Evolutionary conservation across 2,329 filamentous ascomycete genomes (phyloP).

Genomic region (Calonectria ilicicola): DNA sequence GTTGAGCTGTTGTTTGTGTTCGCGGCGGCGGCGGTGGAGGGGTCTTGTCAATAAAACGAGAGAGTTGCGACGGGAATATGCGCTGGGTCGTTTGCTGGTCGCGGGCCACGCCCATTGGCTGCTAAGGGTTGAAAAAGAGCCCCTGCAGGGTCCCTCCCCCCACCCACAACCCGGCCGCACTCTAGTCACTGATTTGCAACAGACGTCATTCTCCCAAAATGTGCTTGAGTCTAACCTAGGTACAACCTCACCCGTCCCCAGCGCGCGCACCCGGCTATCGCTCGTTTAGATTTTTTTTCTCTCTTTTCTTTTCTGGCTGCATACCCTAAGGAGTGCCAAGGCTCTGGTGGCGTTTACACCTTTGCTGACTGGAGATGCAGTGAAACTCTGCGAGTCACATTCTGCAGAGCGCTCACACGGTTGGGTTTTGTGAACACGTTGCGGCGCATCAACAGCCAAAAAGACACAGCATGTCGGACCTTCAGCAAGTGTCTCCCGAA

Average conservation of each 20-base stretch:
- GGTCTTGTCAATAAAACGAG: background rate
- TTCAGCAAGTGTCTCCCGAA: conserved; percentile 30
- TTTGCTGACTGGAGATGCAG: conserved; percentile 2
- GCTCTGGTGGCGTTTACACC: background rate
- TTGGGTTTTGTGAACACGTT: conserved; percentile 37
- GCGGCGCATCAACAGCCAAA: conserved; percentile 4
- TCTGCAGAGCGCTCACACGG: background rate
- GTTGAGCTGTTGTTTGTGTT: conserved; percentile 10
- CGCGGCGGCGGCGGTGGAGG: conserved; percentile 4
- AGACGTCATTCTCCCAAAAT: conserved; percentile 23
- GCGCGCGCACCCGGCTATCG: background rate
- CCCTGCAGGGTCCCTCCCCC: conserved; percentile 14
- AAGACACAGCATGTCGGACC: conserved; percentile 38
- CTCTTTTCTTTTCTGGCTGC: background rate
- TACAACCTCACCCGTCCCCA: background rate
- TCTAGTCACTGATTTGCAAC: conserved; percentile 10
- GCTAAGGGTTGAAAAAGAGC: background rate
- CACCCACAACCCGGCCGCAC: background rate
- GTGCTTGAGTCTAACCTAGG: background rate
- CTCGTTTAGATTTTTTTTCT: background rate
- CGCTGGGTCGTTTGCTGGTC: background rate
- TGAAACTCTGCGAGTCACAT: background rate
- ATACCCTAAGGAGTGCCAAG: background rate
- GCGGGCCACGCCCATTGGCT: conserved; percentile 2
- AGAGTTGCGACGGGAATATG: background rate